These are phyloP conservation scores for Mortierella sp. DNA, from an alignment of 371 early-diverging fungal genomes.

Conservation along the genomic window DNA sequence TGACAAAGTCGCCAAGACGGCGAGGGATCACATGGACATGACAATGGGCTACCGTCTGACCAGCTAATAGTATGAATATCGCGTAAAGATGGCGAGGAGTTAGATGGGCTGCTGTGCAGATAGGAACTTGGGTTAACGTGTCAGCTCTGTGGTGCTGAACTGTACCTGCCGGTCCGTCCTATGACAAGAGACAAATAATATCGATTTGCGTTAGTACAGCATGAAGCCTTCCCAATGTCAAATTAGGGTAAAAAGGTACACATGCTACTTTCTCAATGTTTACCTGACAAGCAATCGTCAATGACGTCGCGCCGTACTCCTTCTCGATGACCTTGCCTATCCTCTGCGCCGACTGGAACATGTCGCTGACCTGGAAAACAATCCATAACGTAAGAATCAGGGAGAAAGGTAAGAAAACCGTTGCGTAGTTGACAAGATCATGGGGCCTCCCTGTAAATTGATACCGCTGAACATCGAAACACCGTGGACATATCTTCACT, in stretches of 20 bases:
- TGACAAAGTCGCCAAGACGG: slow-evolving; percentile 80
- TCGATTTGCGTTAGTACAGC: neutral
- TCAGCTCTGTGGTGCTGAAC: neutral
- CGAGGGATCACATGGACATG: slow-evolving; percentile 97
- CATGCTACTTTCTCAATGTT: neutral
- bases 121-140: neutral
- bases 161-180: slow-evolving; percentile 55
- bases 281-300: slow-evolving; percentile 88
- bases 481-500: too few species aligned
- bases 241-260: neutral
- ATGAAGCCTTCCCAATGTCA: neutral
- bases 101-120: neutral
- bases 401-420: neutral
- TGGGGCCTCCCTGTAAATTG: neutral
- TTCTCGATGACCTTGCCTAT: slow-evolving; percentile 85
- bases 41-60: slow-evolving; percentile 95
- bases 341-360: slow-evolving; percentile 83
- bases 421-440: neutral
- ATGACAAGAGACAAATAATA: neutral
- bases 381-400: neutral
- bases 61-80: slow-evolving; percentile 69
- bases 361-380: slow-evolving; percentile 67
- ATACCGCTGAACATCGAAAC: neutral
- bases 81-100: neutral
- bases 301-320: slow-evolving; percentile 74